Evolutionary conservation across 148 eudicot genomes (phyloP), one percentile per base, ranked within the genome.

Genomic region (Oxyria digyna): DNA sequence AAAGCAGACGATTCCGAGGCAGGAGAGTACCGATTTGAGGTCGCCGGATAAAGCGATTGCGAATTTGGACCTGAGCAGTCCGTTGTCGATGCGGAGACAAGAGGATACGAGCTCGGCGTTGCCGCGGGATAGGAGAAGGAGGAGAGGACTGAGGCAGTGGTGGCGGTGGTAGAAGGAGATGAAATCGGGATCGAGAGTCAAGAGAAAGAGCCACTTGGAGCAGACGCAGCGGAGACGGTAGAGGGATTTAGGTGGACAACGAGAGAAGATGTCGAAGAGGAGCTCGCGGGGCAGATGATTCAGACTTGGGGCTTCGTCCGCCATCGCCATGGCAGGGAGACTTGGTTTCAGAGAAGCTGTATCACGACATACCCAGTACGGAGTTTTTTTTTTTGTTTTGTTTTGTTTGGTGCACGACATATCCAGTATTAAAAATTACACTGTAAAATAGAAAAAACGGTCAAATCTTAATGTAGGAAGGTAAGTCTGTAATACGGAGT

Each of bases 211-310:
- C 75, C 78, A 77, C 68, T 66, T 75, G 27, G 70, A 71, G 13
- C 78, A 77, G 7, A 80, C 80, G 75, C 71, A 43, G 0, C 72
- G 35, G 21, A 77, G 6, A 68, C 70, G 67, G 18, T 46, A 77
- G 26, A 80, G 80, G 45, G 54, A 13, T 71, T 77, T 77, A 6
- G 74, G 13, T 42, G 80, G 76, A 33, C 75, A 46, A 14, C 76
- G 71, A 8, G 78, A 74, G 52, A 80, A 77, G 14, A 80, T 77
- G 78, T 80, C 80, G 71, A 77, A 77, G 57, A 69, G 65, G 29
- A 80, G 72, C 18, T 80, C 83, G 70, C 78, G 78, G 62, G 80
- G 83, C 37, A 80, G 72, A 37, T 32, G 71, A 9, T 74, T 74
- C 73, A 80, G 54, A 1, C 52, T 20, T 33, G 23, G 24, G 48